Base-by-base conservation (phyloP, 345 rosid genomes). In the Heritiera fomes region DNA sequence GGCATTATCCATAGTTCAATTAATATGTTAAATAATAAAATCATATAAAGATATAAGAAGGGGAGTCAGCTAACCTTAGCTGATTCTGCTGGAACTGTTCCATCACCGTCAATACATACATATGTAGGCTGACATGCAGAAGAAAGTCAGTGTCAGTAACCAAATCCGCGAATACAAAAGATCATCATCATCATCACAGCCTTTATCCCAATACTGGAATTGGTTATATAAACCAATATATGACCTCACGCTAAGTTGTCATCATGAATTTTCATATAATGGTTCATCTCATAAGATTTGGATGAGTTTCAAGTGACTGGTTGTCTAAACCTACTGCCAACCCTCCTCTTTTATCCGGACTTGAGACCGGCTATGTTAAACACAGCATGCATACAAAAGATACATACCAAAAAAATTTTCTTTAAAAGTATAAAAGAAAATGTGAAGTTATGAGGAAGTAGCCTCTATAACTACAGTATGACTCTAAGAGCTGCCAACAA, bases 21-120 rank as follows among this genome's bases (percentile, higher is more conserved):
- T 60, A 75, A 58, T 78, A 7, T 12, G 67, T 41, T 12, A 59
- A 62, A 56, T 45, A 11, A 23, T 7, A 40, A 20, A 47, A 70
- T 6, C 74, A 70, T 47, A 13, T 56, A 45, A 70, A 47, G n/a
- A 20, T 47, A 15, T 47, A 47, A 68, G 20, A 53, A 76, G 74
- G 61, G 17, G 60, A 17, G 59, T 34, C 17, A 17, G 75, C 89
- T 80, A 82, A 95, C 99, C 97, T 86, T 91, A 53, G 98, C 90
- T 70, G 99, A 93, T 84, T 95, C 95, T 12, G 86, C 79, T 6
- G 99, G 98, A 83, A 95, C 99, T 78, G 99, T 95, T 67, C 99
- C 99, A 82, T 93, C 99, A 38, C 99, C 98, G 75, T 95, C 97
- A 64, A 93, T 90, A 45, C 90, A 93, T 76, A 92, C 87, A 84